These are phyloP conservation scores for Astrephomene gubernaculifera DNA, from an alignment of 139 green algal species.

Conservation along the genomic window DNA sequence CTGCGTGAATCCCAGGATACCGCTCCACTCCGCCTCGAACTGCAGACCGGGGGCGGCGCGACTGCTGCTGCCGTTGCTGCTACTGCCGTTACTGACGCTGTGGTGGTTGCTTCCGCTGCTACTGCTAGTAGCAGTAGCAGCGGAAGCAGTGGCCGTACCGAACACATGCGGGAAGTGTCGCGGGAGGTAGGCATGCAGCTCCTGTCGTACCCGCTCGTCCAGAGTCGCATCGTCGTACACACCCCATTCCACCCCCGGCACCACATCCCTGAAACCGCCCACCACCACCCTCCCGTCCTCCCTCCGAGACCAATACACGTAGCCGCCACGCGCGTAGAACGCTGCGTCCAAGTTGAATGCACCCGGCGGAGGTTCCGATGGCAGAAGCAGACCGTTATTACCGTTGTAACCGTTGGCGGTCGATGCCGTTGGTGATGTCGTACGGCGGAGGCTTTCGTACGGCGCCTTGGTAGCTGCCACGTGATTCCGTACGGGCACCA, in stretches of 20 bases:
- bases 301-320: conserved; percentile 37
- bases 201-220: background rate
- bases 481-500: conserved; percentile 53
- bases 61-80: background rate
- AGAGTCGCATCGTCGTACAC: conserved; percentile 43
- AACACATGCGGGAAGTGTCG: conserved; percentile 14
- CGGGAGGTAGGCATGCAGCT: conserved; percentile 43
- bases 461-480: conserved; percentile 25
- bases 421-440: no score
- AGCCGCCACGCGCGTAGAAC: conserved; percentile 41
- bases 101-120: no score
- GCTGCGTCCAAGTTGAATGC: conserved; percentile 25
- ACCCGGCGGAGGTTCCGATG: background rate
- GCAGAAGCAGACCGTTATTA: no score
- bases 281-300: conserved; percentile 48
- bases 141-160: no score
- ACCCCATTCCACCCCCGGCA: conserved; percentile 46
- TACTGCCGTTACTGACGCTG: no score
- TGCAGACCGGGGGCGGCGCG: background rate
- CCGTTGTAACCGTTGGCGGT: no score
- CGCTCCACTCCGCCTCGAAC: conserved; percentile 47
- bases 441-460: no score
- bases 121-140: no score
- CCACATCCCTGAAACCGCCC: conserved; percentile 49
- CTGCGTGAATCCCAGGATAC: conserved; percentile 56